These are phyloP conservation scores for Solanum hybrid DNA, from an alignment of 305 asterid genomes.

Conservation along the genomic window DNA sequence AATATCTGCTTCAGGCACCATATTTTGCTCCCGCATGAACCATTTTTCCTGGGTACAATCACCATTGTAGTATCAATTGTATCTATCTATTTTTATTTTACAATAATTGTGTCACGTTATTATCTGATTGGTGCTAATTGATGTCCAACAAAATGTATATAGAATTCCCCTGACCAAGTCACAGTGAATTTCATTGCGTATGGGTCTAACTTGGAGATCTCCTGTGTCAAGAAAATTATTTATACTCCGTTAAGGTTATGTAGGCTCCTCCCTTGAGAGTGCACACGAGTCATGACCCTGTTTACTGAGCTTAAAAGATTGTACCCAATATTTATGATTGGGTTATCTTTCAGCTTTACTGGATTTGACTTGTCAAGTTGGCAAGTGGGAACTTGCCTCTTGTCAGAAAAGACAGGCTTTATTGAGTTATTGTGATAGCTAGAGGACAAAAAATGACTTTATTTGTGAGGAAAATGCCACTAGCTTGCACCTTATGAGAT, in stretches of 20 bases:
- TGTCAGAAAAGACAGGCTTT: background rate
- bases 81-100: background rate
- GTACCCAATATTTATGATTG: background rate
- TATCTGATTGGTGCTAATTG: background rate
- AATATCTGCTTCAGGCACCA: background rate
- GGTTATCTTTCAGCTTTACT: background rate
- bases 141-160: background rate
- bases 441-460: background rate
- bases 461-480: background rate
- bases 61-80: background rate
- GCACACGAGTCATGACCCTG: background rate
- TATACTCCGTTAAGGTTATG: background rate
- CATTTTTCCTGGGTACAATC: background rate
- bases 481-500: background rate
- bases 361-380: background rate
- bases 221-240: background rate
- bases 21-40: background rate
- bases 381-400: background rate
- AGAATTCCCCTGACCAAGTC: background rate
- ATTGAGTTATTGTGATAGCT: background rate
- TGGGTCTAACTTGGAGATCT: background rate
- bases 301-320: background rate
- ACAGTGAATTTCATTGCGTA: background rate
- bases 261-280: background rate
- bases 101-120: background rate